A percentile compares a stretch with the other conserved stretches of the same genome.
phyloP scores from a whole-genome alignment of 2,329 filamentous ascomycete species.

The Gnomoniopsis sp. region DNA sequence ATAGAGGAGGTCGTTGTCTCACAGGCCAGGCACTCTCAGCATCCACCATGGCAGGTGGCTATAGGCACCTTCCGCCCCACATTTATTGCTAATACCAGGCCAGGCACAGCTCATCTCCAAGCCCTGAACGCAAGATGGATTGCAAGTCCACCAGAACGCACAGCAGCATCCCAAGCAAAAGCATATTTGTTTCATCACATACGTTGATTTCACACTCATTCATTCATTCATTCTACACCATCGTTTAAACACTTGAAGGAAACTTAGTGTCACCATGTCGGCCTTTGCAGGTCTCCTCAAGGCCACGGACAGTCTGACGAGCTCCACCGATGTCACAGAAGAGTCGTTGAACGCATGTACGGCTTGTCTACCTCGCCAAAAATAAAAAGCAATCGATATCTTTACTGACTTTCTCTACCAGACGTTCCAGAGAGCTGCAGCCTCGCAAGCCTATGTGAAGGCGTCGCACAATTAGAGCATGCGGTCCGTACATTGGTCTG shows the following conservation, averaged over 20 bases:
- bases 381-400: neutral
- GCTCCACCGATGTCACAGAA: neutral
- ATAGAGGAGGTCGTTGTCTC: too few relatives aligned
- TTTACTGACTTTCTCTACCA: constrained; percentile 2
- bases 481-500: neutral
- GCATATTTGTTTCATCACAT: too few relatives aligned
- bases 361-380: neutral
- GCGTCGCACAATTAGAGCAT: neutral
- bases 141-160: too few relatives aligned
- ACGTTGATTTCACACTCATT: too few relatives aligned
- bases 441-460: constrained; percentile 1
- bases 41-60: neutral
- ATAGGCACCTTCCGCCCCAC: neutral
- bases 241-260: neutral
- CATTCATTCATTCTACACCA: too few relatives aligned
- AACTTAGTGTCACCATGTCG: neutral
- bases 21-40: too few relatives aligned
- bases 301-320: neutral
- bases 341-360: constrained; percentile 6
- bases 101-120: neutral
- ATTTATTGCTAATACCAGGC: neutral
- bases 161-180: too few relatives aligned
- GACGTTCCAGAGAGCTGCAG: constrained; percentile 6
- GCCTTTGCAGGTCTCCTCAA: neutral
- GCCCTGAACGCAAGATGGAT: neutral